These are phyloP conservation scores for Zea luxurians DNA, from an alignment of 176 grass and related monocot species.

Conservation along the genomic window DNA sequence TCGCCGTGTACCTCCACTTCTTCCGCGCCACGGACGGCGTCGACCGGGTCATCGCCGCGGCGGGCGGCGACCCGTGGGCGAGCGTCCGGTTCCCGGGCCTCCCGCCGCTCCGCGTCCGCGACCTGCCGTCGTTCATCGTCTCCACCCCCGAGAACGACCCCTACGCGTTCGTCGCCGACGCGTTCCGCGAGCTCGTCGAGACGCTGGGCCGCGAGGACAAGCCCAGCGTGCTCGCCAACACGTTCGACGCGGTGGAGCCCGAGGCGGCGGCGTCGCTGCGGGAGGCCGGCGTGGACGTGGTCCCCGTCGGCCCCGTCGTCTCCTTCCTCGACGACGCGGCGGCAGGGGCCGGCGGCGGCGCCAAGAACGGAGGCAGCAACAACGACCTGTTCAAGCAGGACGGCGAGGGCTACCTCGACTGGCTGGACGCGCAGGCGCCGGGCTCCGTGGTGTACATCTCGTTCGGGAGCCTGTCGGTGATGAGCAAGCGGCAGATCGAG, in stretches of 20 bases:
- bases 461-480: constrained; percentile 62
- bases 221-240: constrained; percentile 60
- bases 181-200: constrained; percentile 41
- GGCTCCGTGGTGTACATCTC: constrained; percentile 74
- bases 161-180: constrained; percentile 16
- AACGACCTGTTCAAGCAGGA: constrained; percentile 60
- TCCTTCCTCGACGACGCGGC: constrained; percentile 25
- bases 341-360: not conserved
- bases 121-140: constrained; percentile 59
- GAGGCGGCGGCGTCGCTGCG: constrained; percentile 35
- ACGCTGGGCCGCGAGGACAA: constrained; percentile 7
- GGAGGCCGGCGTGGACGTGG: constrained; percentile 37
- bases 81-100: constrained; percentile 43
- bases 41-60: constrained; percentile 29
- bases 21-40: constrained; percentile 48
- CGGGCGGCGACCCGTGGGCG: constrained; percentile 31
- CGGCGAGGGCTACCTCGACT: constrained; percentile 52
- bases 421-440: constrained; percentile 48
- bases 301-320: constrained; percentile 63
- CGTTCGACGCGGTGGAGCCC: constrained; percentile 61
- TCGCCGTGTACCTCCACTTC: constrained; percentile 57
- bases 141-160: constrained; percentile 34
- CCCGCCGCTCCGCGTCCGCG: constrained; percentile 45
- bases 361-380: too few species aligned
- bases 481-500: constrained; percentile 56